Evolutionary conservation across 129 eudicot species (phyloP), one percentile per base, ranked within the genome.

Genomic region (Artemisia annua): DNA sequence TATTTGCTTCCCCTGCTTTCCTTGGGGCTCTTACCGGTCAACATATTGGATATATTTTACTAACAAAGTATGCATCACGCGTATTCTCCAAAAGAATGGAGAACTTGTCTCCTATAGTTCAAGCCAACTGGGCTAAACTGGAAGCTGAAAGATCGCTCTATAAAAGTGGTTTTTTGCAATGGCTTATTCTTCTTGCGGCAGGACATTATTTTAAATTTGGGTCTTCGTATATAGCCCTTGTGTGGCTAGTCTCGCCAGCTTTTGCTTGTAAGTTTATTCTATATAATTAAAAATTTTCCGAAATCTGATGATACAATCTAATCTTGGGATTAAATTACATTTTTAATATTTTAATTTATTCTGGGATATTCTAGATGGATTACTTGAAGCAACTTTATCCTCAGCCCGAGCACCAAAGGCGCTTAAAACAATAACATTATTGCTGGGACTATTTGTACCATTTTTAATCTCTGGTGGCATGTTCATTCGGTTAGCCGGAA

Each of bases 1-100:
- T 94, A 53, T 84, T 87, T 54, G 93, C 74, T 66, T 62, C 87
- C 58, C 98, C 98, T 66, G 87, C 98, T 77, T 84, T 94, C 69
- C 89, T 90, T 18, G 98, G 98, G 78, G 98, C 98, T 65, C 82
- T 94, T 50, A 78, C 82, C 39, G 98, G 98, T 63, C 98, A 94
- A 75, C 96, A 90, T 77, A 63, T 86, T 55, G 97, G 97, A 20
- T 94, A 76, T 75, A 46, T 69, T 9, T 20, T 86, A 3, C 82
- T 94, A 50, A 67, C 75, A 52, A 64, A 50, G 15, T 86, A 90
- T 49, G 74, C 86, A 50, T 77, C 79, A 14, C 69, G 65, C 60
- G 58, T 75, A 18, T 63, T 80, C 58, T 78, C 91, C 56, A 78
- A 70, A 72, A 84, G 71, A 71, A 77, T 55, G 81, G n/a, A n/a